These are phyloP conservation scores for Porodaedalea pini DNA, from an alignment of 1,284 basidiomycete species.

Conservation along the genomic window DNA sequence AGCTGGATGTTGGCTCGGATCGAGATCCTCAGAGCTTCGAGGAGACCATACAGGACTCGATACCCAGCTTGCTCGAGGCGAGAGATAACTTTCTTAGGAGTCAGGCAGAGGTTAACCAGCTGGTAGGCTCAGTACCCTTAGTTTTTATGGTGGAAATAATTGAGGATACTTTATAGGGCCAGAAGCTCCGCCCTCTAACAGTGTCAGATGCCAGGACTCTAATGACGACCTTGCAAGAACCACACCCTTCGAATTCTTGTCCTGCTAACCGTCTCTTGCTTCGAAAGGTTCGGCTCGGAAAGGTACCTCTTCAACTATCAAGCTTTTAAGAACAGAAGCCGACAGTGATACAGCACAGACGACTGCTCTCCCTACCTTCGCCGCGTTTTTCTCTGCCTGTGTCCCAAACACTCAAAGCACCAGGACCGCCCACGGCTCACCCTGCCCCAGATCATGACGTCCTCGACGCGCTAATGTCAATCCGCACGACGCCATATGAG, in stretches of 20 bases:
- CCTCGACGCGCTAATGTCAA: conserved; percentile 45
- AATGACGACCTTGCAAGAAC: conserved; percentile 24
- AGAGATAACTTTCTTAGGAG: conserved; percentile 30
- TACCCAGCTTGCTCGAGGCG: conserved; percentile 35
- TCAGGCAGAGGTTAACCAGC: conserved; percentile 30
- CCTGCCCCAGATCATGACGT: conserved; percentile 19
- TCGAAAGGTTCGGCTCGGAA: conserved; percentile 41
- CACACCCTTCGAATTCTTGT: conserved; percentile 22
- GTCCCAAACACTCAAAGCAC: conserved; percentile 3
- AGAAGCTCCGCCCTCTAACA: conserved; percentile 37
- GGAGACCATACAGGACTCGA: conserved; percentile 33
- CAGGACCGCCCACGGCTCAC: conserved; percentile 21
- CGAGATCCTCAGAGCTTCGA: conserved; percentile 30
- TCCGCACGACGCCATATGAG: conserved; percentile 59
- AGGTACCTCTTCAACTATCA: not conserved
- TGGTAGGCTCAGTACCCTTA: conserved; percentile 24
- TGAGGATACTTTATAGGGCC: conserved; percentile 31
- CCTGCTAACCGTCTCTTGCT: conserved; percentile 36
- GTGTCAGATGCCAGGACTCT: conserved; percentile 35
- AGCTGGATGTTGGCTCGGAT: not conserved
- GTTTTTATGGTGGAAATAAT: not conserved
- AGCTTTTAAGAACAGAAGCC: not conserved
- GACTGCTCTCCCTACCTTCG: conserved; percentile 24
- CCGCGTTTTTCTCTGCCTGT: not conserved
- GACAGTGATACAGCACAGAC: conserved; percentile 5